Base-by-base conservation (phyloP, 2,329 filamentous ascomycete genomes). In the Talaromyces sp. region DNA sequence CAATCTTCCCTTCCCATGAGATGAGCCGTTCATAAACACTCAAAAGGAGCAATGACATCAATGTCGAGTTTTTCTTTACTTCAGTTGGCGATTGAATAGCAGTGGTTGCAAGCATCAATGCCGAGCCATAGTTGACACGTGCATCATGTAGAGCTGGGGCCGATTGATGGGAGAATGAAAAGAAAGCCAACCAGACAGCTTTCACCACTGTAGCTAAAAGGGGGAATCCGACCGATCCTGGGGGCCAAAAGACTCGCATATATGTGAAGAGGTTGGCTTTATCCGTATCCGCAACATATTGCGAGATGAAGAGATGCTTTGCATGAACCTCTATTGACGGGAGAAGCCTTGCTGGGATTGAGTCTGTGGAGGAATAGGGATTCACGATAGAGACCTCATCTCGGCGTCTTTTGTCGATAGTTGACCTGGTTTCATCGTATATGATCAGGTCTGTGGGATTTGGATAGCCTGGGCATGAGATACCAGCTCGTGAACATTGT, bases 151-250 rank as follows among this genome's bases (percentile, higher is more conserved):
- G 63, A 60, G 63, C 63, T 14, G 50, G 9, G 14, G 45, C 14
- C 24, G 63, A 64, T 11, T 64, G 63, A 52, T 64, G 63, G 24
- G 57, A 60, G 33, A 60, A 64, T 39, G 57, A 64, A 37, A 60
- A 64, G 57, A 64, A 60, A 1, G 63, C 63, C 24, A 64, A 24
- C 45, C 56, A 64, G 43, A 64, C 63, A 9, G 63, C 45, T 8
- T 58, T 58, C 11, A 60, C 33, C 3, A 45, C 63, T 27, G 63
- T 60, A 11, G 41, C 22, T 60, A 60, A 45, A 19, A 64, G 57
- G 31, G 63, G 63, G 1, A 33, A 60, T 10, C 56, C 14, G 35
- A 41, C 57, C 9, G n/a, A n/a, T n/a, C 27, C 19, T 19, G 63
- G 37, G 11, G 47, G 57, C n/a, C 52, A 60, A 19, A 64, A 64